A percentile compares a stretch with the other conserved stretches of the same genome.
These are phyloP conservation scores for Hypholoma fasciculare DNA, from an alignment of 768 basidiomycete species.

Conservation along the genomic window DNA sequence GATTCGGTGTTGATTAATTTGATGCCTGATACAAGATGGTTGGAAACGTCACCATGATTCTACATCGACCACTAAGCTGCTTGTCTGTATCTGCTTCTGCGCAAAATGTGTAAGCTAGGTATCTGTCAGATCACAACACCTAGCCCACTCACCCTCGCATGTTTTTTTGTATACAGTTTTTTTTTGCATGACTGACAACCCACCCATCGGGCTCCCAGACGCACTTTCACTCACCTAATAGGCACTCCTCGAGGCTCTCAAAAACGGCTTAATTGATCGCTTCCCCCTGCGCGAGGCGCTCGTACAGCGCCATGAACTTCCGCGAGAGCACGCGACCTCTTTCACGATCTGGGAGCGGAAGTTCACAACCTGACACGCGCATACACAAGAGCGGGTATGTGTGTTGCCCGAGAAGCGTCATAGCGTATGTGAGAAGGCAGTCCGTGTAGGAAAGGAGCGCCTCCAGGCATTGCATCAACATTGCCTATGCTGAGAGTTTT, in stretches of 20 bases:
- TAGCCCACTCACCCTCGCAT: constrained; percentile 59
- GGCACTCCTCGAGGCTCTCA: constrained; percentile 85
- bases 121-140: not conserved
- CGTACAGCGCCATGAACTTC: constrained; percentile 70
- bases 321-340: constrained; percentile 64
- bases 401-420: constrained; percentile 64
- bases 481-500: constrained; percentile 25
- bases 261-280: constrained; percentile 79
- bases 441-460: constrained; percentile 82
- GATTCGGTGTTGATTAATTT: too few species aligned
- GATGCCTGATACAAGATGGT: too few species aligned
- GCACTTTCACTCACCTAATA: constrained; percentile 64
- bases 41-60: too few species aligned
- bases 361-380: constrained; percentile 74
- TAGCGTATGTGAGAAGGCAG: constrained; percentile 71
- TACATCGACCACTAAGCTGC: constrained; percentile 66
- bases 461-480: constrained; percentile 89
- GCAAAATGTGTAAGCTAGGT: not conserved
- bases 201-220: not conserved
- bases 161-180: constrained; percentile 69
- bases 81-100: constrained; percentile 79
- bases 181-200: not conserved
- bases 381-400: constrained; percentile 73
- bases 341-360: constrained; percentile 67
- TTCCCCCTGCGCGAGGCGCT: constrained; percentile 73